phyloP scores from a whole-genome alignment of 331 rosid genomes.

The Quercus phellos region DNA sequence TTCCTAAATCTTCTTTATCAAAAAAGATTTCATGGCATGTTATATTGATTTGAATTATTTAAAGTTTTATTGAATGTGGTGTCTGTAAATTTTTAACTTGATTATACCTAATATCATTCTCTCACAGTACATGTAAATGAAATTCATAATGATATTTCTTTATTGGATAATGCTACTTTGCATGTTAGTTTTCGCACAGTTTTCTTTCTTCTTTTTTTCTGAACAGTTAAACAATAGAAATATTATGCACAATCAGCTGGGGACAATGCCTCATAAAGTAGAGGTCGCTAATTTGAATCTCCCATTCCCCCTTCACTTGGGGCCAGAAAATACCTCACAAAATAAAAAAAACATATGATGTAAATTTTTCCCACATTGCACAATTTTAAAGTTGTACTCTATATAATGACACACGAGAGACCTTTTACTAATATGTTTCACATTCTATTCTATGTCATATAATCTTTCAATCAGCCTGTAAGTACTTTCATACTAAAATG shows the following conservation, averaged over 20 bases:
- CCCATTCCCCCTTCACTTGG: too few relatives aligned
- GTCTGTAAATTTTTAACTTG: neutral
- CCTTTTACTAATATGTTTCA: neutral
- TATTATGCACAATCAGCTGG: neutral
- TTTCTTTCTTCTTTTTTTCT: neutral
- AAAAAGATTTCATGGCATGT: neutral
- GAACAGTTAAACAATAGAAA: neutral
- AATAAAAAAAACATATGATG: neutral
- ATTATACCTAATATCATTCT: neutral
- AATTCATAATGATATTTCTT: neutral
- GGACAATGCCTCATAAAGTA: too few relatives aligned
- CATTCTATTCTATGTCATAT: constrained; percentile 14
- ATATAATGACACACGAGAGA: neutral
- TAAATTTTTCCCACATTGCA: neutral
- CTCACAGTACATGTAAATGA: neutral
- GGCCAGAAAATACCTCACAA: too few relatives aligned
- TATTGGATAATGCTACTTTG: neutral
- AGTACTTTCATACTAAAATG: constrained; percentile 12
- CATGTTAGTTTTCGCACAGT: neutral
- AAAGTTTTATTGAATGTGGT: neutral
- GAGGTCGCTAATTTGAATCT: too few relatives aligned
- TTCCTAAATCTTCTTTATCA: neutral
- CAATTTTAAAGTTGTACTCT: neutral
- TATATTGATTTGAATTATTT: too few relatives aligned
- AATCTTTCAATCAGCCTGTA: constrained; percentile 10